Evolutionary conservation across 108 stramenopile species (phyloP).

Genomic region (Skeletonema potamos): DNA sequence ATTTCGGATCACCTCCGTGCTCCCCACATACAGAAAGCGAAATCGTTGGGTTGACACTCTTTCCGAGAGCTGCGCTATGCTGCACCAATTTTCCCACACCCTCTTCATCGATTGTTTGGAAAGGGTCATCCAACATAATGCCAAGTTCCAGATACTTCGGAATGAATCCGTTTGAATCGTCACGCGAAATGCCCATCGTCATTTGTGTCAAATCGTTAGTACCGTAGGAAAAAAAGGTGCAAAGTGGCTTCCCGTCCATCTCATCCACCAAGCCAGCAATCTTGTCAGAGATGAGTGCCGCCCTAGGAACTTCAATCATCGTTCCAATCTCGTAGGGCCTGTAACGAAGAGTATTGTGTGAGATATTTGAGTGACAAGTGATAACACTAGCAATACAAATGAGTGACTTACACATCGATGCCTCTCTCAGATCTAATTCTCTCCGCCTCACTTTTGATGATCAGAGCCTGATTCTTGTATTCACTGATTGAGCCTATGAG

Average conservation of each 20-base stretch:
- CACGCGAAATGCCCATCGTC: conserved; percentile 87
- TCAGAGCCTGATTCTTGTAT: conserved; percentile 60
- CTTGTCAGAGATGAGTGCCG: conserved; percentile 71
- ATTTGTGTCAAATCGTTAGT: conserved; percentile 90
- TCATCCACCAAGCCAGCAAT: conserved; percentile 68
- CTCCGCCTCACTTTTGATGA: conserved; percentile 60
- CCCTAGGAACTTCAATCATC: conserved; percentile 91
- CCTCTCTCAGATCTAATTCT: conserved; percentile 49
- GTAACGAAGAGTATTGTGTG: not conserved
- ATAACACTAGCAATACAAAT: not conserved
- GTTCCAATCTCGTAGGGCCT: conserved; percentile 79
- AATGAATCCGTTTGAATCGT: conserved; percentile 83
- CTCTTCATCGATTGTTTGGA: conserved; percentile 80
- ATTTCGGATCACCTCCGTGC: conserved; percentile 85
- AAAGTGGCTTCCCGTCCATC: conserved; percentile 57
- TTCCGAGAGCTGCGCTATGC: conserved; percentile 57
- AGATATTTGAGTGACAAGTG: not conserved
- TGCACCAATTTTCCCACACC: conserved; percentile 80
- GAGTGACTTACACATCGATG: conserved; percentile 34
- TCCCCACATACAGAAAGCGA: conserved; percentile 85
- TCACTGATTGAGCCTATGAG: conserved; percentile 59
- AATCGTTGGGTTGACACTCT: conserved; percentile 53
- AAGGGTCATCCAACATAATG: conserved; percentile 84
- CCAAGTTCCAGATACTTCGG: conserved; percentile 76
- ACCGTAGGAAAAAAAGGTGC: conserved; percentile 83